phyloP scores from a whole-genome alignment of 257 asterid genomes.

The Lycium ferocissimum region DNA sequence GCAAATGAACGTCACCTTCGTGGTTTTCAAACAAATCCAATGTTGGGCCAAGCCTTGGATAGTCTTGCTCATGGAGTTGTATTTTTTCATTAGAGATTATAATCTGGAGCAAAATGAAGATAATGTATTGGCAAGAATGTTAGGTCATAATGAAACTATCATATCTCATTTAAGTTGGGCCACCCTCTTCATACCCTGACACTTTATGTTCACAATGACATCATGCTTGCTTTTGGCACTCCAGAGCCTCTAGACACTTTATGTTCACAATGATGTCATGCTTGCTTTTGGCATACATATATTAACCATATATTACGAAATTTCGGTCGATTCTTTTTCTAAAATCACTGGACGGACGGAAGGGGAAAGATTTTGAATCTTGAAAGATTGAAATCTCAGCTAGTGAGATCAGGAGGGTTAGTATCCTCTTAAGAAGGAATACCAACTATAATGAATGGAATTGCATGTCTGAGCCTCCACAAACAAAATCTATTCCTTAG shows the following conservation, averaged over 20 bases:
- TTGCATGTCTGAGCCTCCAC: not conserved
- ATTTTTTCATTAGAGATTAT: not conserved
- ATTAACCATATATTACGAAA: no score
- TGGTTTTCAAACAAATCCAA: no score
- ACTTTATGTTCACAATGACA: not conserved
- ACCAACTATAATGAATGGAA: no score
- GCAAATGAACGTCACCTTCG: no score
- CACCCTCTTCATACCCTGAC: not conserved
- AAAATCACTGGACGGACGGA: no score
- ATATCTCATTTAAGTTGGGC: not conserved
- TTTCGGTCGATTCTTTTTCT: no score
- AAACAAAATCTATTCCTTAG: not conserved
- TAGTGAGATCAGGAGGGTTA: not conserved
- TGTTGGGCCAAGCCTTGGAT: no score
- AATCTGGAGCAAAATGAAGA: no score
- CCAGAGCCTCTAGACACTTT: not conserved
- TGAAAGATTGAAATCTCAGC: not conserved
- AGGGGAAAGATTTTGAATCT: not conserved
- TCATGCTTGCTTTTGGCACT: not conserved
- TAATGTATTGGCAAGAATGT: not conserved
- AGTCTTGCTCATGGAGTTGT: not conserved
- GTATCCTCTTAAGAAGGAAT: not conserved
- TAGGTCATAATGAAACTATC: not conserved
- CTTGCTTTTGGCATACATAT: no score
- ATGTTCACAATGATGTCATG: no score